Conservation (phyloP, 257 asterid species). For the Gardenia jasminoides region DNA sequence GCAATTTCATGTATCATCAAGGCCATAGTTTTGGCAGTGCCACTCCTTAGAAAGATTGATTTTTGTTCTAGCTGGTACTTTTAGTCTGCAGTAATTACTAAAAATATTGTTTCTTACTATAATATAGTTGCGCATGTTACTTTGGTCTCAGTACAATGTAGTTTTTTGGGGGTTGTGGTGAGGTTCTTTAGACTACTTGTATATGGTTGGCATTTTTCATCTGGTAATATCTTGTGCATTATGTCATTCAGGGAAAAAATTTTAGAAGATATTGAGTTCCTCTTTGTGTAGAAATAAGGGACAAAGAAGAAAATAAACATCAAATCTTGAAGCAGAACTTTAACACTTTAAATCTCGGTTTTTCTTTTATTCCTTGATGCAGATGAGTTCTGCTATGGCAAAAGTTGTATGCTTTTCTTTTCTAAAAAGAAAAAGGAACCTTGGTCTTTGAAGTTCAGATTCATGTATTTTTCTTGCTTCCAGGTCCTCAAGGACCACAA, state of each 20-base stretch:
- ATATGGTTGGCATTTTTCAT: neutral
- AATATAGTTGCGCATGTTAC: neutral
- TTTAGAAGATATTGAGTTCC: neutral
- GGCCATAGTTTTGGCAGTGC: neutral
- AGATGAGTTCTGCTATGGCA: neutral
- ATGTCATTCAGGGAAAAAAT: neutral
- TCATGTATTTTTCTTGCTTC: constrained; percentile 15
- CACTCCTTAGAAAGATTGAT: neutral
- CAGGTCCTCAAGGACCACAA: constrained; percentile 83
- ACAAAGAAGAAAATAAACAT: neutral
- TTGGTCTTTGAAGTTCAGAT: neutral
- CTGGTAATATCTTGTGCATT: neutral
- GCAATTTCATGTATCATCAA: neutral
- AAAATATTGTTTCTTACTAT: neutral
- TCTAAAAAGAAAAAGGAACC: neutral
- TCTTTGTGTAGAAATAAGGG: neutral
- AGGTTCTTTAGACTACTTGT: neutral
- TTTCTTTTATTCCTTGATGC: neutral
- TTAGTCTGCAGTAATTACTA: neutral
- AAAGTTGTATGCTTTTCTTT: neutral
- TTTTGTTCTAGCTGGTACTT: neutral
- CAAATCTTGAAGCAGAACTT: no score
- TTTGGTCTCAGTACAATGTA: neutral
- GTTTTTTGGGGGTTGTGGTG: neutral
- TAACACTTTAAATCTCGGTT: no score